Base-by-base conservation (phyloP, 495 filamentous ascomycete genomes). In the Extremus antarcticus region DNA sequence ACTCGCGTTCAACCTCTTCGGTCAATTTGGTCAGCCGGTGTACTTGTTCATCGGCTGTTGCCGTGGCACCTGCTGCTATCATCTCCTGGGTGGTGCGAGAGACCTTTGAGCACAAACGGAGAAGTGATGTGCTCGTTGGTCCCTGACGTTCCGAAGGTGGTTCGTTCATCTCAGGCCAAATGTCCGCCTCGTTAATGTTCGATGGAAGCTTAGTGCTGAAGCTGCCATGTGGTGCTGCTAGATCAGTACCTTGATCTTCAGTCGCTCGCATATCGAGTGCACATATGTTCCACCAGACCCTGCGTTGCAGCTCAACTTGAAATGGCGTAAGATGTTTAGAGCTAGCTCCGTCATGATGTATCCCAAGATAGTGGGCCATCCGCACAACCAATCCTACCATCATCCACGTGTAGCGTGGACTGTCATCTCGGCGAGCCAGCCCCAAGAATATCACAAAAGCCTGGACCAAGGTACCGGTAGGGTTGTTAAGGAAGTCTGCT, bases 401-500 rank as follows among this genome's bases (percentile, higher is more conserved):
- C 75, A 76, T 78, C 73, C 75, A 78, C 9, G 76, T 66, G 49
- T 68, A 75, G 53, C 72, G 63, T 1, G 74, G 72, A 51, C 70
- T 76, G 21, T 78, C 76, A 50, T 78, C 67, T 17, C 71, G 73
- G 16, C 75, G 75, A 43, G 71, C 63, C 10, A 78, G 70, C 25
- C 59, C 53, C 25, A 81, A 58, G 51, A 78, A 81, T 2, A 76
- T 72, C 7, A 62, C 47, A 20, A 78, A 70, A 15, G 76, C 75
- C 48, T 80, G 76, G 4, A 80, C 56, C 8, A 78, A 53, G 40
- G 69, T 57, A 16, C 79, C 39, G 48, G 60, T 43, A 15, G 57
- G 58, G 38, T 35, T 19, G 25, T 56, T 61, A 13, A 81, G 69
- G 50, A 82, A 80, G 56, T 80, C 73, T 10, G 78, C 77, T 50